Percentiles rank a stretch among this genome's conserved stretches.
These are phyloP conservation scores for Boletus holoroseus DNA, from an alignment of 1,284 basidiomycete species.

Conservation along the genomic window DNA sequence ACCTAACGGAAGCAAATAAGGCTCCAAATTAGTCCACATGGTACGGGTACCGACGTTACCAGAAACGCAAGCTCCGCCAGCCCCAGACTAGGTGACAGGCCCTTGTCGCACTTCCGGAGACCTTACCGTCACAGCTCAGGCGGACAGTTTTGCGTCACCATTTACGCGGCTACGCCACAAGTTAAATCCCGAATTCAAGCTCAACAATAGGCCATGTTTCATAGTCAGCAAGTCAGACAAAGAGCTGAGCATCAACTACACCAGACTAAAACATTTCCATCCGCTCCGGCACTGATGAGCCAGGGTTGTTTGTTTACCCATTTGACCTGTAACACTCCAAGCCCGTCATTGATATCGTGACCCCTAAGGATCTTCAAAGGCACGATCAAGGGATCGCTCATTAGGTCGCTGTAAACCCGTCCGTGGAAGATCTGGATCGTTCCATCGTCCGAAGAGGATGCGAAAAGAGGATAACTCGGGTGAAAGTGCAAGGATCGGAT, in stretches of 20 bases:
- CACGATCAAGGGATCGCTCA: conserved; percentile 95
- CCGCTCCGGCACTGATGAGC: conserved; percentile 90
- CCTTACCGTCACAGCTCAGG: conserved; percentile 6
- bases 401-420: conserved; percentile 88
- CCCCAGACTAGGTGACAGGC: background rate
- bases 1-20: conserved; percentile 12
- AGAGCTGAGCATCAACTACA: conserved; percentile 48
- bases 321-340: conserved; percentile 86
- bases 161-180: conserved; percentile 17
- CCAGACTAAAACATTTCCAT: conserved; percentile 88
- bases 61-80: conserved; percentile 1
- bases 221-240: conserved; percentile 29
- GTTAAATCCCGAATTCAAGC: conserved; percentile 17
- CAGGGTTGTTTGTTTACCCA: conserved; percentile 93
- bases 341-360: conserved; percentile 76
- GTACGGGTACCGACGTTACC: conserved; percentile 4
- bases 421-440: conserved; percentile 96
- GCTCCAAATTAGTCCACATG: background rate
- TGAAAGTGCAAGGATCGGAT: conserved; percentile 91
- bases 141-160: background rate
- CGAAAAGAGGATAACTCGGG: conserved; percentile 92
- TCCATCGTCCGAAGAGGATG: conserved; percentile 94
- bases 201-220: conserved; percentile 29
- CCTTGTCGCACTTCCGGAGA: conserved; percentile 8
- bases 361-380: conserved; percentile 95